Percentiles rank a stretch among this genome's conserved stretches.
These are phyloP conservation scores for Marasmius tenuissimus DNA, from an alignment of 1,284 basidiomycete species.

Conservation along the genomic window DNA sequence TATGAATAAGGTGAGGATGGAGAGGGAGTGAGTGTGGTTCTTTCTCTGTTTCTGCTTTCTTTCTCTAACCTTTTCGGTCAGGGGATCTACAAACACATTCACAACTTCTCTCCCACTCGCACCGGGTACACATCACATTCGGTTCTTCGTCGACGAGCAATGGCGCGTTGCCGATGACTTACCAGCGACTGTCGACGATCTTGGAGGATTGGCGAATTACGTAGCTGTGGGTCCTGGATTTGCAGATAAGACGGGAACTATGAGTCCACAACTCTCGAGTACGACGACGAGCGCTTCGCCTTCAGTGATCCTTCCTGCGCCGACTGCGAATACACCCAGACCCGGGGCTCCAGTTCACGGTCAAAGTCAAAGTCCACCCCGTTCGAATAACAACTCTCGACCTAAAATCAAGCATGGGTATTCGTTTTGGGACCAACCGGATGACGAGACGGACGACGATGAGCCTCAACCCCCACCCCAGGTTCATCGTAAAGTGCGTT, in stretches of 20 bases:
- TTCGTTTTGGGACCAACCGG: not conserved
- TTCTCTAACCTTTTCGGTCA: not conserved
- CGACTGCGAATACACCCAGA: not conserved
- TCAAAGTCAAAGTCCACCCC: not conserved
- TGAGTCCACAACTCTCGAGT: not conserved
- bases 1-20: conserved; percentile 66
- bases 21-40: conserved; percentile 50
- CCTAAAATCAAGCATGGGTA: not conserved
- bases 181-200: conserved; percentile 91
- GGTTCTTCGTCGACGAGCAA: conserved; percentile 93
- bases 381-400: not conserved
- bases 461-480: not conserved
- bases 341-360: not conserved
- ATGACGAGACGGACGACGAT: not conserved
- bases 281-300: not conserved
- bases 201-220: conserved; percentile 95
- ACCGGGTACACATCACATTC: conserved; percentile 93
- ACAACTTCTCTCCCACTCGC: conserved; percentile 59
- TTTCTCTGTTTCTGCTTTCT: not conserved
- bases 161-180: conserved; percentile 81
- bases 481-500: not conserved
- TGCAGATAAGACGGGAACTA: not conserved
- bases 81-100: conserved; percentile 38
- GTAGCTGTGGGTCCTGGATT: conserved; percentile 50
- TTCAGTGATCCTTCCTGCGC: not conserved